Evolutionary conservation across 495 filamentous ascomycete genomes (phyloP).

Genomic region (Penicillium coffeae): DNA sequence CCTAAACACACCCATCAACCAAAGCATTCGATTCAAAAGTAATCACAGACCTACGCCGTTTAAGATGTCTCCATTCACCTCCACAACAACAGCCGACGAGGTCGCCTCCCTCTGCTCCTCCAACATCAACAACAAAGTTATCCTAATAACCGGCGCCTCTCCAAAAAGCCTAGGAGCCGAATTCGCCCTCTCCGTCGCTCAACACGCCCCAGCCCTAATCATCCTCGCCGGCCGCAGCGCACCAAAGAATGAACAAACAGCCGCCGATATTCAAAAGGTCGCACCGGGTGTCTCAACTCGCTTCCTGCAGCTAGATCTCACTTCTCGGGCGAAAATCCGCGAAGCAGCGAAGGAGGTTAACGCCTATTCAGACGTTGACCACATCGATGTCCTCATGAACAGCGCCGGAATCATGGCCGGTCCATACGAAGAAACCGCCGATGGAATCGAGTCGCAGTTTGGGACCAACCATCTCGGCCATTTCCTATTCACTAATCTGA

Average conservation of each 20-base stretch:
- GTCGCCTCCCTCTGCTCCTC: slow-evolving; percentile 6
- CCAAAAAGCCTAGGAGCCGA: slow-evolving; percentile 42
- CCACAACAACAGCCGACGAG: slow-evolving; percentile 9
- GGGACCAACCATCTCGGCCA: slow-evolving; percentile 55
- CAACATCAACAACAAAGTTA: slow-evolving; percentile 9
- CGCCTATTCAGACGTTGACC: slow-evolving; percentile 35
- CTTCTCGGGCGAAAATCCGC: slow-evolving; percentile 39
- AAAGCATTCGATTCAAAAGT: neutral
- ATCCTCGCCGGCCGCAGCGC: slow-evolving; percentile 52
- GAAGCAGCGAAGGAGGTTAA: slow-evolving; percentile 49
- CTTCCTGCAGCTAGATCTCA: slow-evolving; percentile 41
- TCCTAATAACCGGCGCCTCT: slow-evolving; percentile 51
- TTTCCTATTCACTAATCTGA: slow-evolving; percentile 55
- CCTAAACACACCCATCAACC: neutral
- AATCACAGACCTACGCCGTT: neutral
- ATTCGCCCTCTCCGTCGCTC: slow-evolving; percentile 44
- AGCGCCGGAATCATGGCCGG: slow-evolving; percentile 65
- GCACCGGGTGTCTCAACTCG: slow-evolving; percentile 27
- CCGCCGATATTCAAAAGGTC: slow-evolving; percentile 26
- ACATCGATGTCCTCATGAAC: slow-evolving; percentile 67
- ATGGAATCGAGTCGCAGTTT: slow-evolving; percentile 53
- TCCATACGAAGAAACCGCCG: slow-evolving; percentile 27
- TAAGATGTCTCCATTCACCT: slow-evolving; percentile 2
- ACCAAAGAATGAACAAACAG: slow-evolving; percentile 33
- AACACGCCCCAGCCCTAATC: slow-evolving; percentile 47